phyloP scores from a whole-genome alignment of 495 filamentous ascomycete genomes.

The Geopyxis carbonaria region DNA sequence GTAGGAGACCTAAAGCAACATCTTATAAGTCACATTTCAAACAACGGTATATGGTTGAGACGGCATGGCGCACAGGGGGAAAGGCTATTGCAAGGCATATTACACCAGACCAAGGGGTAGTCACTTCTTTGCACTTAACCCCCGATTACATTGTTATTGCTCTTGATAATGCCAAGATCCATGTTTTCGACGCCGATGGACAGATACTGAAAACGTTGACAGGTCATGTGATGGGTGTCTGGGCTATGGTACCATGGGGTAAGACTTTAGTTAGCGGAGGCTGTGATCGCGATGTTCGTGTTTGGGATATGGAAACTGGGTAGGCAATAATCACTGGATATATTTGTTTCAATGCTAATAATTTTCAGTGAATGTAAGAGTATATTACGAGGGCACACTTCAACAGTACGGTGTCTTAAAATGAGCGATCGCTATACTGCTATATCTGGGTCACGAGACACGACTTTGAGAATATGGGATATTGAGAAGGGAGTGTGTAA shows the following conservation, averaged over 20 bases:
- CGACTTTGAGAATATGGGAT: constrained; percentile 90
- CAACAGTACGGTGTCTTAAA: constrained; percentile 89
- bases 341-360: background rate
- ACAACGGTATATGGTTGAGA: constrained; percentile 89
- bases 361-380: constrained; percentile 47
- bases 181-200: constrained; percentile 88
- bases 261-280: constrained; percentile 91
- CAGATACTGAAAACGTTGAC: constrained; percentile 72
- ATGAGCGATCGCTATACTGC: constrained; percentile 89
- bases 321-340: constrained; percentile 31
- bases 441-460: constrained; percentile 91
- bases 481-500: constrained; percentile 68
- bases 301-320: constrained; percentile 96
- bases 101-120: constrained; percentile 87
- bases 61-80: constrained; percentile 86
- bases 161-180: constrained; percentile 94
- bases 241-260: constrained; percentile 98
- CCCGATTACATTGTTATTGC: constrained; percentile 93
- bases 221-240: constrained; percentile 97
- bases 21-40: constrained; percentile 96
- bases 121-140: constrained; percentile 87
- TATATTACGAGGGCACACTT: constrained; percentile 81
- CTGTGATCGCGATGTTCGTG: constrained; percentile 88
- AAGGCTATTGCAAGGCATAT: constrained; percentile 62
- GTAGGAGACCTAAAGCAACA: constrained; percentile 19